These are phyloP conservation scores for Penicillium sp. DNA, from an alignment of 2,329 filamentous ascomycete genomes.

Conservation along the genomic window DNA sequence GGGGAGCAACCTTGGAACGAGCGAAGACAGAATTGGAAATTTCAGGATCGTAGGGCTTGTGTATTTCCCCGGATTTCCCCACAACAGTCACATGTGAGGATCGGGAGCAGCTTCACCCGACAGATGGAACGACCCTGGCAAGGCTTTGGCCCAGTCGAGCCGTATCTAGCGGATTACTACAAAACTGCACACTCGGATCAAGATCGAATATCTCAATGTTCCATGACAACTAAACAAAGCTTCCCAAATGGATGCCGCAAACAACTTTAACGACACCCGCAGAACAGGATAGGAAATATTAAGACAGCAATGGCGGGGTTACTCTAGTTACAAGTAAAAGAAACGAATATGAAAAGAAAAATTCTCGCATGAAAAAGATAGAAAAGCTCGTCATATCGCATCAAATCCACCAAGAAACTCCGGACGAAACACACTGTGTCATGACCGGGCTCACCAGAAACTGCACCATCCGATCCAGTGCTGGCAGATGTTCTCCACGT, in stretches of 20 bases:
- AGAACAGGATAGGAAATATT: conserved; percentile 7
- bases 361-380: background rate
- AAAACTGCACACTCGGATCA: background rate
- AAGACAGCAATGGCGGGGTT: conserved; percentile 10
- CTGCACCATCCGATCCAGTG: conserved; percentile 99
- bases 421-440: conserved; percentile 4
- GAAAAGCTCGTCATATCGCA: conserved; percentile 22
- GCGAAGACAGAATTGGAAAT: background rate
- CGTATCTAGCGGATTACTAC: background rate
- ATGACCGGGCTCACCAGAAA: conserved; percentile 68
- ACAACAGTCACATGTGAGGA: background rate
- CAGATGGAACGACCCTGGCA: too few relatives aligned
- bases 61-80: conserved; percentile 3
- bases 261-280: background rate
- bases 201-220: background rate
- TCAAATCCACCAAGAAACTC: conserved; percentile 27
- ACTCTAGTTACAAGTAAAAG: conserved; percentile 19
- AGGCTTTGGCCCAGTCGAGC: too few relatives aligned
- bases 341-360: conserved; percentile 13
- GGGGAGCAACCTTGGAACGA: too few relatives aligned
- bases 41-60: background rate
- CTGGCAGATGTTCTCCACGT: conserved; percentile 95
- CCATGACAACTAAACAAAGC: background rate
- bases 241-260: background rate
- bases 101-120: too few relatives aligned